phyloP scores from a whole-genome alignment of 495 filamentous ascomycete genomes.

The Xanthoparmelia taractica region DNA sequence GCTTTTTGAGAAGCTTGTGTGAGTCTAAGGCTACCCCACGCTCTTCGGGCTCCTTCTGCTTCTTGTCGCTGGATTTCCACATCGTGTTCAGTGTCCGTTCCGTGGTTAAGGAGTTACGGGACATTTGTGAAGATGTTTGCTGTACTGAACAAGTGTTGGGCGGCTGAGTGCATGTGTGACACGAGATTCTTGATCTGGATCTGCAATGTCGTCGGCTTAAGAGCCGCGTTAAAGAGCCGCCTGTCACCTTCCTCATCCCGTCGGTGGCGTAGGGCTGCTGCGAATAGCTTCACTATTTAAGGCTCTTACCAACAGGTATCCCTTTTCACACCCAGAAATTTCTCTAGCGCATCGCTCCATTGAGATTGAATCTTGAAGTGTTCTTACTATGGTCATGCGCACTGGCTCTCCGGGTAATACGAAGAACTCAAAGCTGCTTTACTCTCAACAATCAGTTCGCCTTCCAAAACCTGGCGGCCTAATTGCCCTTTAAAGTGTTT shows the following conservation, averaged over 20 bases:
- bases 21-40: background rate
- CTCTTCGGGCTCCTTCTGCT: background rate
- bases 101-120: background rate
- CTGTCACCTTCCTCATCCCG: slow-evolving; percentile 2
- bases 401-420: too few species aligned
- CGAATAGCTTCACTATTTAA: background rate
- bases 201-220: background rate
- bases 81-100: background rate
- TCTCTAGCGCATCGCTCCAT: background rate
- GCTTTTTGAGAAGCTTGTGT: background rate
- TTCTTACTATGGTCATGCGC: too few species aligned
- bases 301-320: background rate
- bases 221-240: background rate
- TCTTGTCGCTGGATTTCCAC: background rate
- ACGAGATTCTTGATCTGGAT: background rate
- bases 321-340: background rate
- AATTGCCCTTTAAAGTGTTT: background rate
- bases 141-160: background rate
- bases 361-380: too few species aligned
- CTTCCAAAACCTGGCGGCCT: too few species aligned
- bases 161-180: slow-evolving; percentile 4
- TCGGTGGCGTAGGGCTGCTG: slow-evolving; percentile 5
- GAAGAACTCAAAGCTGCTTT: background rate
- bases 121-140: background rate
- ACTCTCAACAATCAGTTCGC: background rate